Conservation (phyloP, 371 early-diverging fungal genomes). For the Vairimorpha apis region DNA sequence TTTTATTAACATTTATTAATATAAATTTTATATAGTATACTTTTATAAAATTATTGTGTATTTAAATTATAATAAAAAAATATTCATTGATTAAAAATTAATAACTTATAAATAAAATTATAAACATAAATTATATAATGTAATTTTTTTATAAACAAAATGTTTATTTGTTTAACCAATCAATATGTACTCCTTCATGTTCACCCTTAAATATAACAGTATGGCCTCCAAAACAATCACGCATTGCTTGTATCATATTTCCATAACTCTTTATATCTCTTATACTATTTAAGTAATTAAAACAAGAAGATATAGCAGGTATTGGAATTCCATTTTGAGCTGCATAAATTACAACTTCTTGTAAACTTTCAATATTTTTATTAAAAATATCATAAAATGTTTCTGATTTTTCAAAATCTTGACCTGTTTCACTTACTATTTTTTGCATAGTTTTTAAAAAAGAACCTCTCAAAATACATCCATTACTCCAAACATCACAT, state of each 20-base stretch:
- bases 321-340: conserved; percentile 76
- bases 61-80: too few relatives aligned
- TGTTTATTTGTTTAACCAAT: too few relatives aligned
- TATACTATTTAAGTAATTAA: conserved; percentile 78
- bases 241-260: conserved; percentile 85
- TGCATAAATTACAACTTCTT: conserved; percentile 75
- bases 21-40: too few relatives aligned
- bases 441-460: conserved; percentile 35
- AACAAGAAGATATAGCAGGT: conserved; percentile 79
- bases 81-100: background rate
- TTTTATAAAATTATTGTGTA: too few relatives aligned
- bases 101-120: too few relatives aligned
- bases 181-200: conserved; percentile 44
- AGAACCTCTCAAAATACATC: conserved; percentile 83
- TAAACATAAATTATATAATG: too few relatives aligned
- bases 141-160: too few relatives aligned
- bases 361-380: conserved; percentile 78
- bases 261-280: conserved; percentile 77
- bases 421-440: background rate
- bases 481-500: conserved; percentile 94
- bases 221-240: conserved; percentile 97
- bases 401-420: conserved; percentile 32
- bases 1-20: too few relatives aligned
- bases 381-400: conserved; percentile 38
- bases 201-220: conserved; percentile 61